Base-by-base conservation (phyloP, 208 protist genomes). In the Crithidia bombi region DNA sequence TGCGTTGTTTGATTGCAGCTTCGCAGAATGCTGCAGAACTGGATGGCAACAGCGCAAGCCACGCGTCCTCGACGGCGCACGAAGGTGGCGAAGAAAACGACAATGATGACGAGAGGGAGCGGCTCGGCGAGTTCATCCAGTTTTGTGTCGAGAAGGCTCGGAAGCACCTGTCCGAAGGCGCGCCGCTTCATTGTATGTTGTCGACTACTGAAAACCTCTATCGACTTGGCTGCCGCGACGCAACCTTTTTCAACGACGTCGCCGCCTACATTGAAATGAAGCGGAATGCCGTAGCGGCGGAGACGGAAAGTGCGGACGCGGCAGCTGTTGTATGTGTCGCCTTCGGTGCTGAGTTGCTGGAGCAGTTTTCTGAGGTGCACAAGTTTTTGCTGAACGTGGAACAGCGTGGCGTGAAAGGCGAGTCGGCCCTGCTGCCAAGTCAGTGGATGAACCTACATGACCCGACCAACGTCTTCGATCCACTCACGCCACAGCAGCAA, bases 391-490 rank as follows among this genome's bases (percentile, higher is more conserved):
- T 81, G 14, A 67, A 74, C 21, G 83, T 91, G 28, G 78, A 41
- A 50, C 49, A 61, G 41, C 44, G 57, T 0, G 83, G 86, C 33
- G 41, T 76, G 35, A 69, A 73, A 19, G 81, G 68, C 23, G 83
- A 95, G 49, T n/a, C 78, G 47, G 15, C 70, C 12, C 70, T 92
- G 25, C 25, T 64, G 15, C 89, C 88, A 51, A 87, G 76, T 2
- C 68, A 78, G 55, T 96, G 91, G 88, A 87, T 93, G 89, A 78
- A 90, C 50, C 59, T 81, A 28, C 82, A 94, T 64, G 91, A 94
- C 66, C 91, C 86, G 15, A 30, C 66, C 28, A 86, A 86, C 72
- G 63, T 71, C n/a, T 47, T 92, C 17, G 30, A 75, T 1, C 85
- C 86, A 6, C 69, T 86, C 25, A 93, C 91, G 3, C 70, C 71